A percentile compares a stretch with the other conserved stretches of the same genome.
Evolutionary conservation across 2,329 filamentous ascomycete species (phyloP).

Genomic region (Cytospora piceicola): DNA sequence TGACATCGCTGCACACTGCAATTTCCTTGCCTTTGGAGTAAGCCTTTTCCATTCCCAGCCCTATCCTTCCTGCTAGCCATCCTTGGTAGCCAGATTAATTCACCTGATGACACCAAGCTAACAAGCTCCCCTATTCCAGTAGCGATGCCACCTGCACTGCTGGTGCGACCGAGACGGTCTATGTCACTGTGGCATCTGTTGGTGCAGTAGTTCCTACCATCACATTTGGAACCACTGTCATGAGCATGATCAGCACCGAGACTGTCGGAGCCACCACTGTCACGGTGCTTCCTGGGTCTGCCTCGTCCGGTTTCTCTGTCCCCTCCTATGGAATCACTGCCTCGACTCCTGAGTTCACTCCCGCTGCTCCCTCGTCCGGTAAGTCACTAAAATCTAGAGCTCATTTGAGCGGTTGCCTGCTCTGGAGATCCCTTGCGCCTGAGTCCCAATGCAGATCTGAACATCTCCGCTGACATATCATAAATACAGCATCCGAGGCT

Average conservation of each 20-base stretch:
- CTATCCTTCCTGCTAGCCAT: slow-evolving; percentile 8
- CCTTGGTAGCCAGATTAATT: slow-evolving; percentile 25
- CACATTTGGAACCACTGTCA: slow-evolving; percentile 24
- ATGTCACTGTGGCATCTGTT: slow-evolving; percentile 50
- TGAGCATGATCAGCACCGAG: slow-evolving; percentile 30
- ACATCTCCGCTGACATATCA: neutral
- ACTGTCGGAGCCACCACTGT: slow-evolving; percentile 32
- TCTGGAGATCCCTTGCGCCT: neutral
- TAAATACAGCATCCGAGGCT: neutral
- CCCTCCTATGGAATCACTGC: slow-evolving; percentile 10
- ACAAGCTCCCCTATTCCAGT: neutral
- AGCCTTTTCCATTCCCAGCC: slow-evolving; percentile 30
- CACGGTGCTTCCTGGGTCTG: slow-evolving; percentile 31
- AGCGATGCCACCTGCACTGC: slow-evolving; percentile 45
- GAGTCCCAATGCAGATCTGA: neutral
- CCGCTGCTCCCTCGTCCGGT: slow-evolving; percentile 24
- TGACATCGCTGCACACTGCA: slow-evolving; percentile 41
- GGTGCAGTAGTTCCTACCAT: slow-evolving; percentile 29
- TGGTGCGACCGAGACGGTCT: slow-evolving; percentile 48
- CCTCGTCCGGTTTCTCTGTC: slow-evolving; percentile 14
- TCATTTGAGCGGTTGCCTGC: neutral
- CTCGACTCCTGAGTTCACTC: slow-evolving; percentile 6
- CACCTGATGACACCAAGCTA: slow-evolving; percentile 28
- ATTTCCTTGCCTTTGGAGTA: slow-evolving; percentile 43
- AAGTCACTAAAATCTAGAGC: neutral